Evolutionary conservation across 2,329 filamentous ascomycete genomes (phyloP).

Genomic region (Neocucurbitaria cava): DNA sequence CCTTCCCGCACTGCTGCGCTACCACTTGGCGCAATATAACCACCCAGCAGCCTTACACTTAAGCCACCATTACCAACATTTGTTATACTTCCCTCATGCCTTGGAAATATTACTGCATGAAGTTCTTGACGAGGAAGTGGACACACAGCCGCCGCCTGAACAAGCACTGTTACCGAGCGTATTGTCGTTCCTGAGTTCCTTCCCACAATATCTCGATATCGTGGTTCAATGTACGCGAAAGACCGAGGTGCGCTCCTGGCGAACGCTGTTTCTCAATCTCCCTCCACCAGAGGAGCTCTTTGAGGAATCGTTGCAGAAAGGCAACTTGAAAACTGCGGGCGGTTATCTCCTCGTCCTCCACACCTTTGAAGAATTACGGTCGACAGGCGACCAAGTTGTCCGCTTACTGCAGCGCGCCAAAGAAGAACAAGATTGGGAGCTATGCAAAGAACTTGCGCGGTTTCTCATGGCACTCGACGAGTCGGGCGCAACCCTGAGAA

Average conservation of each 20-base stretch:
- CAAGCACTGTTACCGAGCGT: slow-evolving; percentile 60
- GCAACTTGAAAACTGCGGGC: slow-evolving; percentile 90
- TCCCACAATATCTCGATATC: slow-evolving; percentile 87
- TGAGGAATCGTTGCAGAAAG: slow-evolving; percentile 85
- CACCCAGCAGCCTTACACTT: slow-evolving; percentile 81
- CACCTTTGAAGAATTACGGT: slow-evolving; percentile 68
- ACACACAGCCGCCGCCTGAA: slow-evolving; percentile 61
- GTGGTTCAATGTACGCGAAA: slow-evolving; percentile 97
- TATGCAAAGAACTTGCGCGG: slow-evolving; percentile 93
- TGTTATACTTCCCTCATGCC: slow-evolving; percentile 92
- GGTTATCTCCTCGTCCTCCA: slow-evolving; percentile 96
- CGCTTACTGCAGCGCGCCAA: slow-evolving; percentile 82
- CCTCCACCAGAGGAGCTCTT: slow-evolving; percentile 92
- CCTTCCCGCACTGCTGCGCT: slow-evolving; percentile 83
- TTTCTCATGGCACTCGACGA: slow-evolving; percentile 94
- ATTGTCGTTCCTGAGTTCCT: slow-evolving; percentile 61
- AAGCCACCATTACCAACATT: slow-evolving; percentile 81
- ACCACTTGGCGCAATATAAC: slow-evolving; percentile 77
- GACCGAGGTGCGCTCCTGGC: slow-evolving; percentile 94
- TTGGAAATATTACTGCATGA: slow-evolving; percentile 91
- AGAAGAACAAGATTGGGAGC: slow-evolving; percentile 86
- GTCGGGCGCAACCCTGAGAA: slow-evolving; percentile 77
- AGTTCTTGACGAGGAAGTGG: slow-evolving; percentile 93
- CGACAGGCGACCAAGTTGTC: slow-evolving; percentile 78
- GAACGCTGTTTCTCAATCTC: slow-evolving; percentile 88